Percentiles rank a stretch among this genome's conserved stretches.
These are phyloP conservation scores for Tolypocladium sp. DNA, from an alignment of 2,329 filamentous ascomycete species.

Conservation along the genomic window DNA sequence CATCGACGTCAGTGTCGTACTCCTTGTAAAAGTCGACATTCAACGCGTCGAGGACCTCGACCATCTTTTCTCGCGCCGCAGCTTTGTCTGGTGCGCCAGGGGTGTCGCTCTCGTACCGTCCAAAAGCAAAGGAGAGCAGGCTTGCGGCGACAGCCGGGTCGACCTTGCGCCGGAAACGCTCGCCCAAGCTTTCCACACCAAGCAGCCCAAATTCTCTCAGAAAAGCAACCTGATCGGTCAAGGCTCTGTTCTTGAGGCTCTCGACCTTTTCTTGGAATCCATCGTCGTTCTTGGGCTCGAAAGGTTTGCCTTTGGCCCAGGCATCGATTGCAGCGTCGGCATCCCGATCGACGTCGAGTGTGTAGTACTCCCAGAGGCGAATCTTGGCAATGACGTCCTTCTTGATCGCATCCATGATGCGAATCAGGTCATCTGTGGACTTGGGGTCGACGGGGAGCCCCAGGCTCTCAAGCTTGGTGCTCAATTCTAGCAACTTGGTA, in stretches of 20 bases:
- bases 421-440: slow-evolving; percentile 61
- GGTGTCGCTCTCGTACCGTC: slow-evolving; percentile 49
- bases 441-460: slow-evolving; percentile 70
- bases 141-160: slow-evolving; percentile 63
- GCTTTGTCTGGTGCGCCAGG: slow-evolving; percentile 35
- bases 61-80: slow-evolving; percentile 44
- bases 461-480: slow-evolving; percentile 59
- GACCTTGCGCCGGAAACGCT: slow-evolving; percentile 64
- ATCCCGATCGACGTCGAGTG: slow-evolving; percentile 68
- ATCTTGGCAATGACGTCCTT: slow-evolving; percentile 67
- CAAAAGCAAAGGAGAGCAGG: slow-evolving; percentile 31
- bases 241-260: slow-evolving; percentile 33
- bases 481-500: slow-evolving; percentile 61
- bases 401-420: slow-evolving; percentile 79
- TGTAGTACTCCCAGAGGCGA: slow-evolving; percentile 90
- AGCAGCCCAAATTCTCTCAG: slow-evolving; percentile 60
- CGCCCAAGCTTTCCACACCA: slow-evolving; percentile 67
- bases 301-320: slow-evolving; percentile 57
- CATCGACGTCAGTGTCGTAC: slow-evolving; percentile 74
- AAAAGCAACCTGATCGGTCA: slow-evolving; percentile 50
- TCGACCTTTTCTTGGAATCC: slow-evolving; percentile 27
- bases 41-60: slow-evolving; percentile 65
- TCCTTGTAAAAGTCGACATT: slow-evolving; percentile 88
- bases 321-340: slow-evolving; percentile 58
- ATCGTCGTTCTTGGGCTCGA: slow-evolving; percentile 37